Percentiles rank a stretch among this genome's conserved stretches.
phyloP scores from a whole-genome alignment of 768 basidiomycete species.

The Mycena latifolia region DNA sequence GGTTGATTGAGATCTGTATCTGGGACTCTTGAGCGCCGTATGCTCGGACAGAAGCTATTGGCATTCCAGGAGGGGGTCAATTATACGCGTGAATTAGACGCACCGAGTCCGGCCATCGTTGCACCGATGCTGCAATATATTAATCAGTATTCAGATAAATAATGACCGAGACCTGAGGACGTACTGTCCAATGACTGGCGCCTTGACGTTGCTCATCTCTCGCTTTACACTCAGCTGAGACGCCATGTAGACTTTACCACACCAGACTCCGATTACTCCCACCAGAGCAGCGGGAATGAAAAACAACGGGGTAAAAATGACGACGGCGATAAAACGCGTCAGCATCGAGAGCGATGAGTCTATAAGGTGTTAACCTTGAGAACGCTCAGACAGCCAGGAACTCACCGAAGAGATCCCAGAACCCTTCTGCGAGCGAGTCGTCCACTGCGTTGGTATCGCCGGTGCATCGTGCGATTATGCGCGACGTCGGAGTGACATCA shows the following conservation, averaged over 20 bases:
- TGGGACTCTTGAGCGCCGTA: slow-evolving; percentile 59
- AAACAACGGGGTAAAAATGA: slow-evolving; percentile 60
- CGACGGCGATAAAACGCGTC: slow-evolving; percentile 52
- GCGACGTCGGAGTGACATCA: slow-evolving; percentile 58
- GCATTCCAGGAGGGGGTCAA: neutral
- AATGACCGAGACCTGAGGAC: slow-evolving; percentile 43
- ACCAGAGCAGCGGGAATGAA: slow-evolving; percentile 58
- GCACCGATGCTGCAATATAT: slow-evolving; percentile 60
- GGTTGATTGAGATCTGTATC: slow-evolving; percentile 45
- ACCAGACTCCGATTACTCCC: slow-evolving; percentile 55
- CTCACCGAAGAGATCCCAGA: slow-evolving; percentile 38
- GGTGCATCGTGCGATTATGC: slow-evolving; percentile 76
- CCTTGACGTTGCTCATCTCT: slow-evolving; percentile 58
- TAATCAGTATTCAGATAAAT: slow-evolving; percentile 5
- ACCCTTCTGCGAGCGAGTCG: slow-evolving; percentile 44
- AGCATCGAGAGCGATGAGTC: too few relatives aligned
- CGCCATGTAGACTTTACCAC: slow-evolving; percentile 58
- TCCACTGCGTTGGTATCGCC: slow-evolving; percentile 77
- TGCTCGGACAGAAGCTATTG: slow-evolving; percentile 54
- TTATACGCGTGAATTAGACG: slow-evolving; percentile 18
- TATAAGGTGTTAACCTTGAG: slow-evolving; percentile 49
- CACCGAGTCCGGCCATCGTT: slow-evolving; percentile 69
- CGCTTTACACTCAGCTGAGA: slow-evolving; percentile 63
- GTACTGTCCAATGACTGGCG: slow-evolving; percentile 53
- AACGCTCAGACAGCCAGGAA: slow-evolving; percentile 41